Evolutionary conservation across 352 stramenopile species (phyloP).

Genomic region (Elongisporangium undulatum): DNA sequence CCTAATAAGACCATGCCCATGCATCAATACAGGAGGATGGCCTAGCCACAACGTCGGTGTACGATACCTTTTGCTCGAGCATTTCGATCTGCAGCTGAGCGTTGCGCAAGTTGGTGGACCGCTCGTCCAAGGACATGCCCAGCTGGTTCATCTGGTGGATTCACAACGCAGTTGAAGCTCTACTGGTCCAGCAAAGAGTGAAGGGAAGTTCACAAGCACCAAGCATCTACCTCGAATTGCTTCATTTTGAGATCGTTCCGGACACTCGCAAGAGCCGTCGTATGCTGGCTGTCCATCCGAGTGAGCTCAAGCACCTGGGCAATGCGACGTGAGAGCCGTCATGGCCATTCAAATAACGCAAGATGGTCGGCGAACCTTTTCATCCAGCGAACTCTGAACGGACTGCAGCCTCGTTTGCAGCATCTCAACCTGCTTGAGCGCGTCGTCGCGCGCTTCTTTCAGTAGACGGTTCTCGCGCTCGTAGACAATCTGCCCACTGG

Average conservation of each 20-base stretch:
- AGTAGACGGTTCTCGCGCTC: slow-evolving; percentile 73
- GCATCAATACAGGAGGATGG: not conserved
- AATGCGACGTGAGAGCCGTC: not conserved
- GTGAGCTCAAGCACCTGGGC: slow-evolving; percentile 45
- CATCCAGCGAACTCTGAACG: slow-evolving; percentile 41
- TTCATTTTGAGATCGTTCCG: slow-evolving; percentile 79
- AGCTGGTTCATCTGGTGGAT: slow-evolving; percentile 48
- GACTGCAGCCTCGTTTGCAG: slow-evolving; percentile 42
- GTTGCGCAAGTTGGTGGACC: slow-evolving; percentile 23
- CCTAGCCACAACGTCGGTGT: not conserved
- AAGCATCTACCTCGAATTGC: slow-evolving; percentile 55
- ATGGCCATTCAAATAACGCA: not conserved
- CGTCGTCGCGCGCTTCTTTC: slow-evolving; percentile 54
- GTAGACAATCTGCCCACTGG: slow-evolving; percentile 55
- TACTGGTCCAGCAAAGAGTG: not conserved
- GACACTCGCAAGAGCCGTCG: slow-evolving; percentile 32
- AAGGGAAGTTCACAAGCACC: not conserved
- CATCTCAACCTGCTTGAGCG: slow-evolving; percentile 55
- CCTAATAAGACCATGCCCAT: slow-evolving; percentile 11
- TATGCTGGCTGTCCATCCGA: slow-evolving; percentile 46
- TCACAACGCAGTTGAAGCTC: slow-evolving; percentile 1
- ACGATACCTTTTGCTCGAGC: slow-evolving; percentile 71
- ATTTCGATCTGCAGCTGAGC: slow-evolving; percentile 52
- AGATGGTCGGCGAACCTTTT: slow-evolving; percentile 25
- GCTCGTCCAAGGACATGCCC: slow-evolving; percentile 56